Conservation (phyloP, 2,329 filamentous ascomycete species). For the Pyrenophora teres region DNA sequence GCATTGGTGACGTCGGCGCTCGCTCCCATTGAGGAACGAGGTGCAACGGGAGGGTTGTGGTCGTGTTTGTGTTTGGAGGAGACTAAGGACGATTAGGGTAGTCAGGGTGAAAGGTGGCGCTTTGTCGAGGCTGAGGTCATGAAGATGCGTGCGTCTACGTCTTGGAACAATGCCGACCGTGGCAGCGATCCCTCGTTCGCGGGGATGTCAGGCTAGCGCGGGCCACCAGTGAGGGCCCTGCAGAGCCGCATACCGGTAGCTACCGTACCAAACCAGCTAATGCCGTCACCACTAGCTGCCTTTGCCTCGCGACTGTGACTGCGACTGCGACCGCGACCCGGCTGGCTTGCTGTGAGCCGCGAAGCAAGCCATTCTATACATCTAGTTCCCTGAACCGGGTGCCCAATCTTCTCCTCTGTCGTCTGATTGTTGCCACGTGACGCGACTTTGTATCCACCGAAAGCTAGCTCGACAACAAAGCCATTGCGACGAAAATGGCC, state of each 20-base stretch:
- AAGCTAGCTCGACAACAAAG: background rate
- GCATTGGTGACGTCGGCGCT: slow-evolving; percentile 36
- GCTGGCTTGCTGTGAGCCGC: too few relatives aligned
- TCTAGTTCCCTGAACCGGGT: too few relatives aligned
- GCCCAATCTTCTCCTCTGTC: too few relatives aligned
- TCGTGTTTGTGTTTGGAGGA: background rate
- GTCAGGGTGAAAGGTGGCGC: background rate
- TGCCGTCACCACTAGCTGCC: slow-evolving; percentile 11
- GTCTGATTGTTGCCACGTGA: too few relatives aligned
- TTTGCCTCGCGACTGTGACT: background rate
- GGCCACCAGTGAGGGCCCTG: background rate
- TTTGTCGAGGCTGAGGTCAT: background rate
- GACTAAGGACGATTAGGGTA: background rate
- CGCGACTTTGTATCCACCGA: background rate
- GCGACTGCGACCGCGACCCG: background rate
- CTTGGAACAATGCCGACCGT: too few relatives aligned
- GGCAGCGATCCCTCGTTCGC: background rate
- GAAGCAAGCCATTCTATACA: too few relatives aligned
- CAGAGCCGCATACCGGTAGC: slow-evolving; percentile 3
- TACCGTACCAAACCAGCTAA: background rate
- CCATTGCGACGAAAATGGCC: slow-evolving; percentile 24
- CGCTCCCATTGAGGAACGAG: slow-evolving; percentile 15
- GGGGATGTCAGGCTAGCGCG: background rate
- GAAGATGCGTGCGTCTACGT: background rate
- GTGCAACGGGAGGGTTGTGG: background rate